Conservation (phyloP, 495 filamentous ascomycete species). For the Penicillium dipodomyicola region DNA sequence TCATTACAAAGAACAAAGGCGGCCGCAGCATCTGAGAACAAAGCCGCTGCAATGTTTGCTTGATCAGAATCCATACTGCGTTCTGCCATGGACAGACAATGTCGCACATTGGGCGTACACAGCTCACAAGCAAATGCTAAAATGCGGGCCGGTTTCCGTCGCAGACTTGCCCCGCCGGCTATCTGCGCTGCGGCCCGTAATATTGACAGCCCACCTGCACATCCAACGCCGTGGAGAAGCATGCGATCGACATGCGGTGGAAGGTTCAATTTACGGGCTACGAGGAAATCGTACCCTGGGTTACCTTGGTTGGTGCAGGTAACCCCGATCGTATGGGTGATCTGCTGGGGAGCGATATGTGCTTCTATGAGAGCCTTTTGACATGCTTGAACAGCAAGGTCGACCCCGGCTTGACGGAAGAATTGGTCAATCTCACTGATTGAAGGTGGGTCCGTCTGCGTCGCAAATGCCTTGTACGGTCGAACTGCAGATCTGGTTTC, state of each 20-base stretch:
- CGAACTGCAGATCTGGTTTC: conserved; percentile 60
- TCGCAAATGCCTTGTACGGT: conserved; percentile 42
- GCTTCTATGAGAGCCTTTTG: conserved; percentile 57
- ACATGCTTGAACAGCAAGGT: conserved; percentile 55
- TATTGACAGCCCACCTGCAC: conserved; percentile 59
- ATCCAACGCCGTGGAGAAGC: conserved; percentile 62
- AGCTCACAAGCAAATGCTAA: conserved; percentile 62
- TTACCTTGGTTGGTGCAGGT: conserved; percentile 68
- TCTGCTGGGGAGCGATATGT: conserved; percentile 43
- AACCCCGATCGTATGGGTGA: conserved; percentile 65
- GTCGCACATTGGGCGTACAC: conserved; percentile 55
- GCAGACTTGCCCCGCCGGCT: conserved; percentile 53
- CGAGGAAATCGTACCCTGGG: conserved; percentile 65
- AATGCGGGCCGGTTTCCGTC: conserved; percentile 29
- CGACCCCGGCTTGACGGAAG: conserved; percentile 58
- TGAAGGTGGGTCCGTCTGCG: conserved; percentile 48
- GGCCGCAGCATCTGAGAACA: no score
- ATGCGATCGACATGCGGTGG: conserved; percentile 51
- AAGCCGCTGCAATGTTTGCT: no score
- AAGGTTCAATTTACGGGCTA: conserved; percentile 54
- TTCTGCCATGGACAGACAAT: conserved; percentile 40
- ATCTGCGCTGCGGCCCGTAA: conserved; percentile 60
- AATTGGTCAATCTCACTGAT: conserved; percentile 53
- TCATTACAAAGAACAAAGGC: no score
- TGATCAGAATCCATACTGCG: no score